Conservation (phyloP, 2,329 filamentous ascomycete genomes). For the Penicillium sp. region DNA sequence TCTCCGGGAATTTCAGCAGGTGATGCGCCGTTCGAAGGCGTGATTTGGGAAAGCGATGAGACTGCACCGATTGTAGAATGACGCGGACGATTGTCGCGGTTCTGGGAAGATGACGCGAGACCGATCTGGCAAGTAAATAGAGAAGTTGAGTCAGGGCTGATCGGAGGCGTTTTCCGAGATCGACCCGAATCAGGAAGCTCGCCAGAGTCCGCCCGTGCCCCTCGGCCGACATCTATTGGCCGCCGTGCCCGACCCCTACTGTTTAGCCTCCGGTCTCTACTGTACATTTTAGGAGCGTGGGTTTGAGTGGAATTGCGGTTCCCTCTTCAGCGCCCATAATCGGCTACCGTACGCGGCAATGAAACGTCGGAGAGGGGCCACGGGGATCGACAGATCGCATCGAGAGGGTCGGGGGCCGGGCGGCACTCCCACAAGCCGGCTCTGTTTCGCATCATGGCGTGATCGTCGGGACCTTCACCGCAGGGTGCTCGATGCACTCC, state of each 20-base stretch:
- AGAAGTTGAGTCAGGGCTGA: not conserved
- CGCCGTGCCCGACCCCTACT: constrained; percentile 1
- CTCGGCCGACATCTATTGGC: constrained; percentile 9
- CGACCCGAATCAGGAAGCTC: constrained; percentile 25
- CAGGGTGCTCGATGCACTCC: not conserved
- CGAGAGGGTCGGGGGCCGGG: constrained; percentile 5
- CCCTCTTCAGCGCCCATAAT: not conserved
- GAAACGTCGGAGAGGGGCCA: not conserved
- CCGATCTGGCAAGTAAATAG: not conserved
- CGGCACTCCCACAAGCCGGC: not conserved
- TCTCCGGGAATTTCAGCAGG: not conserved
- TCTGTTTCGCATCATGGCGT: constrained; percentile 5
- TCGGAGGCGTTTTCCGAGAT: constrained; percentile 20
- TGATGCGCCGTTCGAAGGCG: not conserved
- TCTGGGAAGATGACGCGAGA: constrained; percentile 1
- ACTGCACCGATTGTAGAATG: not conserved
- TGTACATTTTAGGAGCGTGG: not conserved
- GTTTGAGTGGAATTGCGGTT: not conserved
- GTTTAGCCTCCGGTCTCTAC: not conserved
- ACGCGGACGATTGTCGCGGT: not conserved
- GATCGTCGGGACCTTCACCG: constrained; percentile 6
- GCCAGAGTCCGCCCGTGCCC: constrained; percentile 8
- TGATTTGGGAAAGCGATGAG: constrained; percentile 1
- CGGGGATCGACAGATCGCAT: constrained; percentile 4
- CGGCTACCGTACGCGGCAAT: constrained; percentile 12